Evolutionary conservation across 1,284 basidiomycete species (phyloP).

Genomic region (Ganoderma boninense): DNA sequence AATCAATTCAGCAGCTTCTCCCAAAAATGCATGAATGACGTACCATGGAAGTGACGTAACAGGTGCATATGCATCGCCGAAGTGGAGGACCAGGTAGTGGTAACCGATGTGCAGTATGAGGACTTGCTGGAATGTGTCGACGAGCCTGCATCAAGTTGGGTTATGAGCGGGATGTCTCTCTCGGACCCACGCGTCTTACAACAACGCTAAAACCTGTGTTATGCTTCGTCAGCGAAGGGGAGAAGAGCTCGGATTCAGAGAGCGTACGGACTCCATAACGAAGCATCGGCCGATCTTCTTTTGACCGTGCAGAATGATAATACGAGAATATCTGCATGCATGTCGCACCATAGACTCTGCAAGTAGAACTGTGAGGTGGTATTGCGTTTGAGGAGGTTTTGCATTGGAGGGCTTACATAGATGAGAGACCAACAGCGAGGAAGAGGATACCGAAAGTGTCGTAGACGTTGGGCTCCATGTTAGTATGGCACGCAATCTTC

Average conservation of each 20-base stretch:
- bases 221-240: not conserved
- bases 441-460: not conserved
- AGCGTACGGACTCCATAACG: not conserved
- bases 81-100: slow-evolving; percentile 6
- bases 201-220: not conserved
- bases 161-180: not conserved
- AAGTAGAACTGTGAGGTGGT: not conserved
- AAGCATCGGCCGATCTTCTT: not conserved
- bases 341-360: not conserved
- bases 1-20: not conserved
- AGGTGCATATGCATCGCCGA: not conserved
- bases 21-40: not conserved
- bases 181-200: not conserved
- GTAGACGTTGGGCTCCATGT: not conserved
- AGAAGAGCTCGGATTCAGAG: not conserved
- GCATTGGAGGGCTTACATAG: not conserved
- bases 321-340: not conserved
- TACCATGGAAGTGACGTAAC: slow-evolving; percentile 10
- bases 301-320: not conserved
- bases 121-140: slow-evolving; percentile 11
- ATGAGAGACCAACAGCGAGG: not conserved
- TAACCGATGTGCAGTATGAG: slow-evolving; percentile 7
- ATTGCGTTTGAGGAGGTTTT: not conserved
- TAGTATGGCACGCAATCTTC: no score
- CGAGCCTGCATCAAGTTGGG: not conserved